phyloP scores from a whole-genome alignment of 2,329 filamentous ascomycete genomes.

The Blastomyces emzantsi region DNA sequence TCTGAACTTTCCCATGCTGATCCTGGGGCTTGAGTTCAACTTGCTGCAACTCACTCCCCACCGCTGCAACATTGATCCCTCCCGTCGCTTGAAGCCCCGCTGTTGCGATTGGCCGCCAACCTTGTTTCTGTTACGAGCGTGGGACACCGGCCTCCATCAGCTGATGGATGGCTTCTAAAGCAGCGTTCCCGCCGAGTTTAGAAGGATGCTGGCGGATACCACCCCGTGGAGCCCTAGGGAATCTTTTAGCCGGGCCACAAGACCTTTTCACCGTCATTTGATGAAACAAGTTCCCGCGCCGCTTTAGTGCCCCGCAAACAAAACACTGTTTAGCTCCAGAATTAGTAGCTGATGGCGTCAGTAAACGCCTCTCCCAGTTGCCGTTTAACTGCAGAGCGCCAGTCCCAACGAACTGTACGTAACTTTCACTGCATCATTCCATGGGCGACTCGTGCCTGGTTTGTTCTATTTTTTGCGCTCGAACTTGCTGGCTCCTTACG shows the following conservation, averaged over 20 bases:
- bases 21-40: not conserved
- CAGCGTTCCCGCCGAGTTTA: not conserved
- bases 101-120: conserved; percentile 22
- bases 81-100: not conserved
- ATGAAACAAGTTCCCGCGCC: not conserved
- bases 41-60: not conserved
- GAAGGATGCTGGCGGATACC: not conserved
- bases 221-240: not conserved
- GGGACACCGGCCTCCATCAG: not conserved
- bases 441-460: not conserved
- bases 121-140: conserved; percentile 31
- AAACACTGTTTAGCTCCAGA: not conserved
- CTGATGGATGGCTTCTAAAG: not conserved
- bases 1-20: not conserved
- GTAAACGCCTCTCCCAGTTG: conserved; percentile 5
- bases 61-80: not conserved
- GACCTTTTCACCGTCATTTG: not conserved
- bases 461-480: not conserved
- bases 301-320: conserved; percentile 7
- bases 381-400: conserved; percentile 21
- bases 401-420: not conserved
- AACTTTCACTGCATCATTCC: not conserved
- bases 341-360: not conserved
- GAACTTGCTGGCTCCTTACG: not conserved
- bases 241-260: not conserved